phyloP scores from a whole-genome alignment of 2,329 filamentous ascomycete species.

The Talaromyces sp. region DNA sequence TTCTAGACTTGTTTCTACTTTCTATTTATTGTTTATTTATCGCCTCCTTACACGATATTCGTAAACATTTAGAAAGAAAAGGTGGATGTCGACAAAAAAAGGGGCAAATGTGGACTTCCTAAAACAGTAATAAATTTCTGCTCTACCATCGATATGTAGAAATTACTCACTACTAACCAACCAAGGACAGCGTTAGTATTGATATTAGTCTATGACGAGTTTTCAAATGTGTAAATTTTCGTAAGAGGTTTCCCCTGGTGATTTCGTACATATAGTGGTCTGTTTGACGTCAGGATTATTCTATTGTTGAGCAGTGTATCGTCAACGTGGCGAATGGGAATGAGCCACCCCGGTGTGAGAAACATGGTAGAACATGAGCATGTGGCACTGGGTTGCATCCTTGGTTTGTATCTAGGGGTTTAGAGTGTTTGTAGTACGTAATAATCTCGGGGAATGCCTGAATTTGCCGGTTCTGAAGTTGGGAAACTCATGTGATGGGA shows the following conservation, averaged over 20 bases:
- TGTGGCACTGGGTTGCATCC: not conserved
- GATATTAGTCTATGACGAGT: not conserved
- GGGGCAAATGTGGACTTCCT: not conserved
- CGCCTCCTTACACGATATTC: not conserved
- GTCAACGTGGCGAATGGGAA: not conserved
- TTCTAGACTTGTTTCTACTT: not conserved
- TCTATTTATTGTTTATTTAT: not conserved
- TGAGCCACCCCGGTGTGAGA: not conserved
- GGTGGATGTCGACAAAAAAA: not conserved
- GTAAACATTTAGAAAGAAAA: not conserved
- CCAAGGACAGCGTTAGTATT: too few relatives aligned
- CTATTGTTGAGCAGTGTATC: not conserved
- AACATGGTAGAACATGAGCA: not conserved
- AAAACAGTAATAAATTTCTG: not conserved
- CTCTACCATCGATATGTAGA: too few relatives aligned
- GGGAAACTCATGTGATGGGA: not conserved
- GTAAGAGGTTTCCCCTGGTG: not conserved
- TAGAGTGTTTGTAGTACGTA: too few relatives aligned
- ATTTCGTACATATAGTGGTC: not conserved
- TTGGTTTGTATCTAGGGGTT: not conserved
- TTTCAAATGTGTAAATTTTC: not conserved
- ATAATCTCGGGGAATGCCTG: not conserved
- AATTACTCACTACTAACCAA: too few relatives aligned
- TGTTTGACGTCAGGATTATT: not conserved
- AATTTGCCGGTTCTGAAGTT: not conserved